phyloP scores from a whole-genome alignment of 139 green algal species.

The Deuterostichococcus epilithicus region DNA sequence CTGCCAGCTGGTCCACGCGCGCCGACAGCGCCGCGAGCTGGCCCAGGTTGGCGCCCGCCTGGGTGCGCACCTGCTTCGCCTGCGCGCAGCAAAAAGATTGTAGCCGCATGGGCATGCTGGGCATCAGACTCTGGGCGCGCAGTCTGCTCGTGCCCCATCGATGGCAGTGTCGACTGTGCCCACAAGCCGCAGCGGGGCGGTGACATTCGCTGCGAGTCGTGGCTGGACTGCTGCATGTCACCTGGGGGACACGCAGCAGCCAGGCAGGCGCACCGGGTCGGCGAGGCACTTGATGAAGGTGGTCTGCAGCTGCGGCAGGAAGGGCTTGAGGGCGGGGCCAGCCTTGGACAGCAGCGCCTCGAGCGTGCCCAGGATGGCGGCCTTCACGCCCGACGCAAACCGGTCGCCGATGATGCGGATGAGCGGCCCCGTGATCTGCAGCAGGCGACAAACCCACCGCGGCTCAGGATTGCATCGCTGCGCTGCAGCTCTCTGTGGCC shows the following conservation, averaged over 20 bases:
- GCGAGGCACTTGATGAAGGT: constrained; percentile 96
- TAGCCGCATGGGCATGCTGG: too few relatives aligned
- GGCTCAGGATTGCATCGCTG: too few relatives aligned
- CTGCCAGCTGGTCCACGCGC: constrained; percentile 74
- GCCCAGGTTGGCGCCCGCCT: constrained; percentile 78
- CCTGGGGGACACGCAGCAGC: too few relatives aligned
- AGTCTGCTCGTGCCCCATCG: too few relatives aligned
- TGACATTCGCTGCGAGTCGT: too few relatives aligned
- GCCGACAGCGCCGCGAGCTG: constrained; percentile 62
- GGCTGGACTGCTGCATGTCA: not conserved
- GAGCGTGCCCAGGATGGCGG: constrained; percentile 86
- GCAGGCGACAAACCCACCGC: too few relatives aligned
- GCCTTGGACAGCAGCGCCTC: constrained; percentile 80
- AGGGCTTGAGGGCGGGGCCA: constrained; percentile 85
- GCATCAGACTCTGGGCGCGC: too few relatives aligned
- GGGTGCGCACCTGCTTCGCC: constrained; percentile 28
- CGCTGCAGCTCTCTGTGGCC: too few relatives aligned
- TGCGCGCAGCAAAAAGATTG: constrained; percentile 2
- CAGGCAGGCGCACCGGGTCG: constrained; percentile 50
- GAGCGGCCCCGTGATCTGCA: constrained; percentile 73
- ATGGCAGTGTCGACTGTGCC: too few relatives aligned
- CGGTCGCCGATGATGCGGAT: constrained; percentile 94
- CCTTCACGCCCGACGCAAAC: constrained; percentile 71
- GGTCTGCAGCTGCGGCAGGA: constrained; percentile 97
- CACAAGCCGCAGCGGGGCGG: too few relatives aligned